Conservation (phyloP, 2,329 filamentous ascomycete species). For the Arachnopeziza araneosa region DNA sequence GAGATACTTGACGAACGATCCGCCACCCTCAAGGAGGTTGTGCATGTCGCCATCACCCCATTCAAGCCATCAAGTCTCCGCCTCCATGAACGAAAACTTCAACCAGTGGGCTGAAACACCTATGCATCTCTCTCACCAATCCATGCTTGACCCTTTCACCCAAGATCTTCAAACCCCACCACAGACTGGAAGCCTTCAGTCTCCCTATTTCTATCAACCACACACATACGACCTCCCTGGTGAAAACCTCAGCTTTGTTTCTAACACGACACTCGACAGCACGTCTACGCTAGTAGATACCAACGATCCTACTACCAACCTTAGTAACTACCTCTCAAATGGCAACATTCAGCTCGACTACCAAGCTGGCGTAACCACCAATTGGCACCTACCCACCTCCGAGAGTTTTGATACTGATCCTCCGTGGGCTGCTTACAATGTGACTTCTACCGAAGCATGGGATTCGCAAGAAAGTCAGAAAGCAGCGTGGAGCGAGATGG, state of each 20-base stretch:
- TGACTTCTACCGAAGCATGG: constrained; percentile 15
- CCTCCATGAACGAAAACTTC: constrained; percentile 54
- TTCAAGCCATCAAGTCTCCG: constrained; percentile 45
- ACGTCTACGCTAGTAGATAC: constrained; percentile 28
- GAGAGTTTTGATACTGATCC: constrained; percentile 15
- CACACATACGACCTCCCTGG: constrained; percentile 16
- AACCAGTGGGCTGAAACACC: constrained; percentile 40
- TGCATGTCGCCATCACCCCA: constrained; percentile 28
- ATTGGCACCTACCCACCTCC: constrained; percentile 4
- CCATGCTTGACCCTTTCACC: constrained; percentile 45
- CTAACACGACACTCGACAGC: constrained; percentile 29
- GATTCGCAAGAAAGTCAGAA: constrained; percentile 5
- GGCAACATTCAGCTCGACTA: constrained; percentile 15
- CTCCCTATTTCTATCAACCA: constrained; percentile 6
- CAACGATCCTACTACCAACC: constrained; percentile 2
- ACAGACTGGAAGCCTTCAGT: not conserved
- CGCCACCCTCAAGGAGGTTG: constrained; percentile 15
- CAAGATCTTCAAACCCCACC: constrained; percentile 32
- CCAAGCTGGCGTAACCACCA: constrained; percentile 4
- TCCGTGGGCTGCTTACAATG: constrained; percentile 14
- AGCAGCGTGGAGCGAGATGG: constrained; percentile 9
- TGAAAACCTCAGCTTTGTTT: constrained; percentile 35
- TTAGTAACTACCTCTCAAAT: constrained; percentile 7
- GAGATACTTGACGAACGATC: constrained; percentile 44
- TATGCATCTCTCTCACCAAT: constrained; percentile 21